Percentiles rank a stretch among this genome's conserved stretches.
phyloP scores from a whole-genome alignment of 352 stramenopile genomes.

The Globisporangium paroecandrum region DNA sequence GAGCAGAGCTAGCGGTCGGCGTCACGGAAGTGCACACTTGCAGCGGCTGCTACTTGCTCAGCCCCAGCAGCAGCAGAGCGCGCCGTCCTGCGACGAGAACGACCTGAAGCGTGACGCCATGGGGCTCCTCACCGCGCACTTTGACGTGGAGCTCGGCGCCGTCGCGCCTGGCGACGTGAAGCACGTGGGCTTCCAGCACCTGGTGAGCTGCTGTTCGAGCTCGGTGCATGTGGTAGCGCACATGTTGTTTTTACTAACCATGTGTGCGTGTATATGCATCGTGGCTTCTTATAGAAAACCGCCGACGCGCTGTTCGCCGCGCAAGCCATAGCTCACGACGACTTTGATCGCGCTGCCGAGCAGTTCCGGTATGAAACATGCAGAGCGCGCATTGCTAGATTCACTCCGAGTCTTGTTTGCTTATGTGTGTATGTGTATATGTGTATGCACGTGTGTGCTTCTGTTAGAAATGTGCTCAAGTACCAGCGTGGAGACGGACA shows the following conservation, averaged over 20 bases:
- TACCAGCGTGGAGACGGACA: slow-evolving; percentile 54
- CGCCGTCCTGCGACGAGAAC: slow-evolving; percentile 39
- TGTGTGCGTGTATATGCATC: not conserved
- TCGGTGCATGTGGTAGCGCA: not conserved
- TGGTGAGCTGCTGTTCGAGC: slow-evolving; percentile 33
- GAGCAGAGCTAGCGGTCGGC: not conserved
- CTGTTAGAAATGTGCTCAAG: slow-evolving; percentile 42
- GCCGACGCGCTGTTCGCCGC: slow-evolving; percentile 71
- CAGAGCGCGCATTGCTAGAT: not conserved
- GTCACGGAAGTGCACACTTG: not conserved
- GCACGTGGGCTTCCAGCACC: slow-evolving; percentile 72
- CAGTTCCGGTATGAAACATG: slow-evolving; percentile 51
- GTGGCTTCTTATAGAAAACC: slow-evolving; percentile 41
- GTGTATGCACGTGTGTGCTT: not conserved
- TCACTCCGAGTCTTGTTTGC: not conserved
- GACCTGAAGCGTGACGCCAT: slow-evolving; percentile 44
- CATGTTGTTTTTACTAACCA: not conserved
- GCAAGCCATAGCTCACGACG: slow-evolving; percentile 73
- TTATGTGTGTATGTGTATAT: not conserved
- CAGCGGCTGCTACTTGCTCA: not conserved
- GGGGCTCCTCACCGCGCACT: slow-evolving; percentile 36
- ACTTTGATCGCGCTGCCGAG: slow-evolving; percentile 54
- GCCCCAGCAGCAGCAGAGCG: not conserved
- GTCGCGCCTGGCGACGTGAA: slow-evolving; percentile 42
- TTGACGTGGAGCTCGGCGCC: slow-evolving; percentile 72